Base-by-base conservation (phyloP, 1,284 basidiomycete genomes). In the Ceratobasidium sp. region DNA sequence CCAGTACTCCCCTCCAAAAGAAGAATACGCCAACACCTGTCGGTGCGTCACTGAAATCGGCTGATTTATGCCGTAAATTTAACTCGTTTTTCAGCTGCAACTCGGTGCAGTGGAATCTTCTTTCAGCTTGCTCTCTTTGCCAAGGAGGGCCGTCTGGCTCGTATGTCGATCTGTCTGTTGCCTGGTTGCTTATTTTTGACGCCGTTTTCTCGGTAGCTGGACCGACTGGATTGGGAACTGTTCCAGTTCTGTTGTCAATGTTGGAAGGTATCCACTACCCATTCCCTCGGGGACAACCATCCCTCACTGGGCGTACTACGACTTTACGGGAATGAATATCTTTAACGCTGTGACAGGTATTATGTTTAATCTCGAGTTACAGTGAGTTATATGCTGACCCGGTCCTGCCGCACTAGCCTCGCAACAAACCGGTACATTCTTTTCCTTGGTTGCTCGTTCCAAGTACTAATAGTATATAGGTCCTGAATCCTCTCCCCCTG, bases 61-160 rank as follows among this genome's bases (percentile, higher is more conserved):
- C 3, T 25, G 25, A 32, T 15, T 37, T 19, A n/a, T 34, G 13
- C 29, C 11, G 32, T 37, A 51, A n/a, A 2, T 44, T 62, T 8
- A 64, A 61, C 40, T 44, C 29, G 19, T 15, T 3, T 46, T 15
- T 22, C 49, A 74, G 77, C 8, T 79, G 78, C 62, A 79, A 78
- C 51, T 59, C 76, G 7, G 70, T 79, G 17, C 71, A 74, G 65
- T 79, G 77, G 70, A 71, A 76, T 54, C 77, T 79, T 34, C 64
- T 79, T 32, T 78, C 77, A 17, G 78, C 77, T 8, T 79, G 78
- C 62, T 73, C 77, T 3, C 51, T 76, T 32, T 79, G 78, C 52
- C 78, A 79, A 66, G 78, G 78, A 32, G 78, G 78, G 6, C 71
- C 57, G 2, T 22, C 71, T 32, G 59, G 71, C 5, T 64, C 44